Conservation (phyloP, 1,284 basidiomycete species). For the Dichomitus squalens region DNA sequence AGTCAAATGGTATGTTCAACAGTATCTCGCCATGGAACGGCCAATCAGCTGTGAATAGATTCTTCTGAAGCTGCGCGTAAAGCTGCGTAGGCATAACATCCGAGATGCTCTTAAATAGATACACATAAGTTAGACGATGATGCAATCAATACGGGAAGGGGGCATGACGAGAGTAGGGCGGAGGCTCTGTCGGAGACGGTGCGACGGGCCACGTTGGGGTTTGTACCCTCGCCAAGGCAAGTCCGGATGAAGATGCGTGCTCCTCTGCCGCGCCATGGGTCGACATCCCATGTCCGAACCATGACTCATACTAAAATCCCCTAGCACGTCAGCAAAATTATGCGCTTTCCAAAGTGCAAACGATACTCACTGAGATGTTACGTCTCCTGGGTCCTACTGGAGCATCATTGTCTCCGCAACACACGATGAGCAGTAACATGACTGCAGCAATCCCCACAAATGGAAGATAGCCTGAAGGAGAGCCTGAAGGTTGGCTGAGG, state of each 20-base stretch:
- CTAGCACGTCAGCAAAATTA: neutral
- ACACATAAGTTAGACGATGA: neutral
- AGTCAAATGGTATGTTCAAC: too few relatives aligned
- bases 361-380: neutral
- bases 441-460: neutral
- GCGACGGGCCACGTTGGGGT: neutral
- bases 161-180: neutral
- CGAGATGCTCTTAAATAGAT: too few relatives aligned
- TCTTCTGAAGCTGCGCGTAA: too few relatives aligned
- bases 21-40: too few relatives aligned
- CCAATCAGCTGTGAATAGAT: too few relatives aligned
- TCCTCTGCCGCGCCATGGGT: neutral
- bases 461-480: neutral
- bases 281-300: neutral
- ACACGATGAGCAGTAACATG: neutral
- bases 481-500: neutral
- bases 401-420: neutral
- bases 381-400: neutral
- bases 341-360: neutral
- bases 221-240: neutral
- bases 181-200: neutral
- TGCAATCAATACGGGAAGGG: neutral
- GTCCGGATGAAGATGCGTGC: neutral
- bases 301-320: neutral
- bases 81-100: too few relatives aligned